Evolutionary conservation across 805 yeast genomes (phyloP).

Genomic region (Candida schatavii): DNA sequence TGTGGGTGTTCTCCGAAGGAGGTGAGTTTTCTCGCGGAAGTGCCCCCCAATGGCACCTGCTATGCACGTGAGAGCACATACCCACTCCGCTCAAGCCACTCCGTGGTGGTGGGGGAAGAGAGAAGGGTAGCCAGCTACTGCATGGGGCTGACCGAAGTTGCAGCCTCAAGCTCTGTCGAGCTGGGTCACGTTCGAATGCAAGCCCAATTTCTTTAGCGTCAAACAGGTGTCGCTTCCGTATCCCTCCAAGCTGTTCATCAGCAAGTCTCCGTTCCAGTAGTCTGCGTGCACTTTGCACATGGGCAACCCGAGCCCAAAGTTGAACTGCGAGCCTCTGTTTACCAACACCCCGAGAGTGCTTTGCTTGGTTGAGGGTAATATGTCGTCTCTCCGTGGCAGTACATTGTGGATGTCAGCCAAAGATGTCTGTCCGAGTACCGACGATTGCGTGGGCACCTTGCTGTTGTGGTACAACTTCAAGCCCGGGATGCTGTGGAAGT

Average conservation of each 20-base stretch:
- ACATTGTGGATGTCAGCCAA: slow-evolving; percentile 31
- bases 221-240: slow-evolving; percentile 89
- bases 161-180: slow-evolving; percentile 67
- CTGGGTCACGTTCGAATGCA: slow-evolving; percentile 58
- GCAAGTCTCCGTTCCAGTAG: slow-evolving; percentile 92
- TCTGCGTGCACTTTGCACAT: slow-evolving; percentile 92
- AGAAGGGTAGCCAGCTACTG: no score
- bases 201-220: slow-evolving; percentile 75
- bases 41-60: no score
- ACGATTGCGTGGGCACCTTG: slow-evolving; percentile 39
- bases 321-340: slow-evolving; percentile 69
- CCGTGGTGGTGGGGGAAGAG: no score
- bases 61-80: no score
- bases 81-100: no score
- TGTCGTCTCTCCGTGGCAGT: slow-evolving; percentile 9
- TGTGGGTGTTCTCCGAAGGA: no score
- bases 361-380: slow-evolving; percentile 25
- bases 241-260: slow-evolving; percentile 81
- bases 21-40: no score
- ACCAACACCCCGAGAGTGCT: slow-evolving; percentile 65
- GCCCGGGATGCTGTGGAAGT: slow-evolving; percentile 71
- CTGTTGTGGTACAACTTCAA: slow-evolving; percentile 43
- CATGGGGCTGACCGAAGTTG: no score
- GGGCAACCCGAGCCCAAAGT: slow-evolving; percentile 86
- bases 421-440: slow-evolving; percentile 41